A percentile compares a stretch with the other conserved stretches of the same genome.
These are phyloP conservation scores for Fusarium pininemorale DNA, from an alignment of 2,329 filamentous ascomycete genomes.

Conservation along the genomic window DNA sequence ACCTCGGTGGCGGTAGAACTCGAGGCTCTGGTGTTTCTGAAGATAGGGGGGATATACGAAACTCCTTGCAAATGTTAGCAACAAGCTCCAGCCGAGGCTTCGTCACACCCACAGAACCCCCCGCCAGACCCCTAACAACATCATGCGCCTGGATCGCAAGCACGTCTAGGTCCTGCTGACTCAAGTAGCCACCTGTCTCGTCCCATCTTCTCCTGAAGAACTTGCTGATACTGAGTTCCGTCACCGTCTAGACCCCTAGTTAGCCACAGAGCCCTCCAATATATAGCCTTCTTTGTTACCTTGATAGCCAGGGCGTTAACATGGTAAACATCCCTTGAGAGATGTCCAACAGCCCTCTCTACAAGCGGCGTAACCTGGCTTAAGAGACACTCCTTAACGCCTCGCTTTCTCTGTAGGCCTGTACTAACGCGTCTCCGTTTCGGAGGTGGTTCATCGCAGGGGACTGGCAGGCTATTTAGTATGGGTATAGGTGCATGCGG, in stretches of 20 bases:
- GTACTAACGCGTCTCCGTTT: constrained; percentile 46
- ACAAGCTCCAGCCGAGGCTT: not conserved
- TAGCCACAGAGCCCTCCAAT: not conserved
- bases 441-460: constrained; percentile 40
- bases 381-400: constrained; percentile 40
- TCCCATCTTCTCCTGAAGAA: constrained; percentile 39
- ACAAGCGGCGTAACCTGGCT: constrained; percentile 49
- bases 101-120: constrained; percentile 31
- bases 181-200: constrained; percentile 30
- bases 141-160: constrained; percentile 23
- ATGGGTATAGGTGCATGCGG: constrained; percentile 17
- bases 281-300: constrained; percentile 34
- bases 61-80: constrained; percentile 14
- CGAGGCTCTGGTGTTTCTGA: not conserved
- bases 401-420: constrained; percentile 19
- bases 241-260: constrained; percentile 32
- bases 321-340: constrained; percentile 39
- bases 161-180: constrained; percentile 26
- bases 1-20: not conserved
- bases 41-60: not conserved
- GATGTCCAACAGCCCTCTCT: constrained; percentile 31
- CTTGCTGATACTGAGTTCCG: constrained; percentile 35
- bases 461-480: not conserved
- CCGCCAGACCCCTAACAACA: constrained; percentile 35
- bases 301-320: constrained; percentile 43